These are phyloP conservation scores for Zelonia costaricensis DNA, from an alignment of 208 protist species.

Conservation along the genomic window DNA sequence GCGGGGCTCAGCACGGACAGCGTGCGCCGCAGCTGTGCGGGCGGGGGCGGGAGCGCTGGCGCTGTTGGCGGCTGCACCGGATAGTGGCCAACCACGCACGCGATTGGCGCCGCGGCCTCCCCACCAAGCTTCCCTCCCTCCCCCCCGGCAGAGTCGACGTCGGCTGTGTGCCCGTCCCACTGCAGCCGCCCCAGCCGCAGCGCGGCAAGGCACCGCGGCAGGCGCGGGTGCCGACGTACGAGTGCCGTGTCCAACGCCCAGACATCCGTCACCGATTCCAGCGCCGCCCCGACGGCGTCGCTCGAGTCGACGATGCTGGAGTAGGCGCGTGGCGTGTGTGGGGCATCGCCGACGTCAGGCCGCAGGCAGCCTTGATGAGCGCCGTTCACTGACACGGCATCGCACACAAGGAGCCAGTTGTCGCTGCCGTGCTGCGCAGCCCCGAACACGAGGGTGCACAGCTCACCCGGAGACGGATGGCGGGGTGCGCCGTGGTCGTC, in stretches of 20 bases:
- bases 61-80: background rate
- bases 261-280: slow-evolving; percentile 13
- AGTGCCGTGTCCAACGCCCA: slow-evolving; percentile 16
- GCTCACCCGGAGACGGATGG: too few relatives aligned
- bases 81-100: slow-evolving; percentile 8
- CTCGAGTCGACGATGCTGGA: background rate
- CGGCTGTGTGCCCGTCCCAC: slow-evolving; percentile 2
- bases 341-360: too few relatives aligned
- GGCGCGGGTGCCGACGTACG: slow-evolving; percentile 14
- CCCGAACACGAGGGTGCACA: too few relatives aligned
- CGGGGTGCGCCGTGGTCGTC: too few relatives aligned
- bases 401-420: too few relatives aligned
- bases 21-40: background rate
- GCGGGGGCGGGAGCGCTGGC: too few relatives aligned
- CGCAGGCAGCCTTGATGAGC: too few relatives aligned
- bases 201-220: slow-evolving; percentile 17
- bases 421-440: too few relatives aligned
- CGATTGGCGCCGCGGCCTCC: slow-evolving; percentile 1
- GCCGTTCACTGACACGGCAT: too few relatives aligned
- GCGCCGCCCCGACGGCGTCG: background rate
- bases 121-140: background rate
- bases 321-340: too few relatives aligned
- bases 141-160: background rate
- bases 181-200: slow-evolving; percentile 15
- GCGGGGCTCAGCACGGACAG: slow-evolving; percentile 9